A percentile compares a stretch with the other conserved stretches of the same genome.
phyloP scores from a whole-genome alignment of 768 basidiomycete genomes.

The Boletus reticulatus region DNA sequence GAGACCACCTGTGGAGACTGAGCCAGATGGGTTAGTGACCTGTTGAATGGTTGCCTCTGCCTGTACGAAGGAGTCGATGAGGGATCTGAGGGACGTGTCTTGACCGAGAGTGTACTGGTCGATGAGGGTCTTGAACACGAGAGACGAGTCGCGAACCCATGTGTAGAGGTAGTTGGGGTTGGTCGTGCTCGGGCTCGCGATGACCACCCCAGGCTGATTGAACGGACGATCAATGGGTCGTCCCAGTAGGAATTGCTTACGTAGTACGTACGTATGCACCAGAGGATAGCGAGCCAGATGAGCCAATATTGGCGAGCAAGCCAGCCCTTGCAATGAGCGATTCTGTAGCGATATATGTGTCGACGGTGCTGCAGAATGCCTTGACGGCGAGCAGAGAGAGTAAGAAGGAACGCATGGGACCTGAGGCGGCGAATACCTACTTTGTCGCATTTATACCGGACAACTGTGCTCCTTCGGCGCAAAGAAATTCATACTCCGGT shows the following conservation, averaged over 20 bases:
- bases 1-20: constrained; percentile 61
- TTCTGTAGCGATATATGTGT: constrained; percentile 52
- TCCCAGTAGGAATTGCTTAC: background rate
- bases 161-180: constrained; percentile 70
- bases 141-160: constrained; percentile 74
- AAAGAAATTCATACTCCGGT: no score
- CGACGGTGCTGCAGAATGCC: constrained; percentile 32
- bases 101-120: constrained; percentile 52
- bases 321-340: constrained; percentile 61
- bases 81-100: constrained; percentile 46
- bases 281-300: constrained; percentile 48
- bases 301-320: constrained; percentile 72
- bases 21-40: constrained; percentile 67
- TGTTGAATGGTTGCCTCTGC: constrained; percentile 62
- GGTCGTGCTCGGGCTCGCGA: constrained; percentile 52
- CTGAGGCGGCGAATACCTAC: no score
- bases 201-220: constrained; percentile 47
- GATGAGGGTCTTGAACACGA: constrained; percentile 62
- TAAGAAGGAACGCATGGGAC: background rate
- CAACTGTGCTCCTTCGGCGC: no score
- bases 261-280: constrained; percentile 52
- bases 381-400: background rate
- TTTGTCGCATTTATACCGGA: no score
- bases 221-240: no score
- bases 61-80: constrained; percentile 41